Evolutionary conservation across 2,329 filamentous ascomycete genomes (phyloP), one percentile per base, ranked within the genome.

Genomic region (Fonsecaea monophora): DNA sequence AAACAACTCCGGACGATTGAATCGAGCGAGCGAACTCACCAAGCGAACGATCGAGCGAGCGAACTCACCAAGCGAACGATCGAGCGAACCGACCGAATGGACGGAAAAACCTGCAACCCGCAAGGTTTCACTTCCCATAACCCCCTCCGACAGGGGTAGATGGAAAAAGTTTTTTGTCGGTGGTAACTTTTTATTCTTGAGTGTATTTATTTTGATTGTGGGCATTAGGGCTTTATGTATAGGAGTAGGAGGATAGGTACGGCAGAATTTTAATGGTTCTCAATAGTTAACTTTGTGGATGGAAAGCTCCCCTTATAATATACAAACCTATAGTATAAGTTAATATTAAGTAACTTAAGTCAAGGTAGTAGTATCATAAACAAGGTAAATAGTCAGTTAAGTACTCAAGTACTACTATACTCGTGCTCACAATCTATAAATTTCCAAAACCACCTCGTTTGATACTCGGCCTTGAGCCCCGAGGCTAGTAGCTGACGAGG

Each of bases 111-210:
- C 57, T 50, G 53, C 64, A 58, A 65, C 54, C 55, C 55, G 3
- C 8, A 18, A 57, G 64, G 48, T 66, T 65, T 61, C 25, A 62
- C 58, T 58, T 57, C 18, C 58, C 53, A 60, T 18, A 10, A 58
- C 58, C 64, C 45, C 57, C 40, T 57, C 57, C 61, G 45, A 34
- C 48, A 54, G 61, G 42, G 61, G 21, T 58, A 25, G 18, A 13
- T 60, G 48, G 55, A 60, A 65, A 59, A 65, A 59, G 59, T 54
- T 35, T 62, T 62, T 53, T 25, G 25, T 25, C 25, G 2, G 25
- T 25, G 25, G 25, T 25, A 25, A 25, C 3, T 10, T 6, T 50
- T 50, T 50, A 9, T 50, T 50, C 18, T 50, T 2, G 9, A 50
- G 1, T 50, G 45, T 50, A 8, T 50, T 25, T 50, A 50, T 50